Percentiles rank a stretch among this genome's conserved stretches.
These are phyloP conservation scores for Caloboletus inedulis DNA, from an alignment of 1,284 basidiomycete species.

Conservation along the genomic window DNA sequence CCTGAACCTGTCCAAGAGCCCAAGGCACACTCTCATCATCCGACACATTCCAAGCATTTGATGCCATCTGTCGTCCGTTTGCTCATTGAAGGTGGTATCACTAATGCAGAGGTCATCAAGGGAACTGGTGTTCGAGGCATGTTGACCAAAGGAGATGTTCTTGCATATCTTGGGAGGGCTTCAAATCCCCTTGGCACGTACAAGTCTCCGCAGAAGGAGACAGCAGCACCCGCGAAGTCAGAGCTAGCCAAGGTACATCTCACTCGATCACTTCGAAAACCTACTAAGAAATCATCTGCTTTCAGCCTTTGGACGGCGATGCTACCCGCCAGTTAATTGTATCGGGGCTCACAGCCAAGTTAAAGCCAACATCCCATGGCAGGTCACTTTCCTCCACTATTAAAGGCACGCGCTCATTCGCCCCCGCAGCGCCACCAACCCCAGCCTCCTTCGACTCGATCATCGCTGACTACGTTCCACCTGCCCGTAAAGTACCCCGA, in stretches of 20 bases:
- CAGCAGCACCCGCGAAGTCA: conserved; percentile 37
- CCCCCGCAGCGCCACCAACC: conserved; percentile 36
- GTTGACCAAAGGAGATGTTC: conserved; percentile 89
- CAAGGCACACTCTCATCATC: conserved; percentile 29
- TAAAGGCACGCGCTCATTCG: conserved; percentile 2
- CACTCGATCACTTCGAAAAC: conserved; percentile 29
- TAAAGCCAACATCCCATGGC: conserved; percentile 53
- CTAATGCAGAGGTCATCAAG: conserved; percentile 56
- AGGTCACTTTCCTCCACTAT: conserved; percentile 24
- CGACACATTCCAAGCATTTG: conserved; percentile 58
- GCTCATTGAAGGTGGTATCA: conserved; percentile 56
- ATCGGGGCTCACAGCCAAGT: conserved; percentile 61
- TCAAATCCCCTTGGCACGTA: conserved; percentile 76
- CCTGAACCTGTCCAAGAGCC: conserved; percentile 20
- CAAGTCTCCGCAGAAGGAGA: conserved; percentile 42
- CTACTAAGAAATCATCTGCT: conserved; percentile 30
- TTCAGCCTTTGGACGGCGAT: conserved; percentile 63
- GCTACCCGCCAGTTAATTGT: conserved; percentile 72
- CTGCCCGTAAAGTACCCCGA: conserved; percentile 18
- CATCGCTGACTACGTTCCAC: conserved; percentile 64
- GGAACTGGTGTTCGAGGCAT: conserved; percentile 85
- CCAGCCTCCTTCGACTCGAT: conserved; percentile 64
- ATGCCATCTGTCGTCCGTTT: conserved; percentile 79
- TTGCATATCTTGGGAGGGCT: conserved; percentile 77
- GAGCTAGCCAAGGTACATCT: conserved; percentile 11